Percentiles rank a stretch among this genome's conserved stretches.
Conservation (phyloP, 306 rosid genomes). For the Vigna reflexopilosa region DNA sequence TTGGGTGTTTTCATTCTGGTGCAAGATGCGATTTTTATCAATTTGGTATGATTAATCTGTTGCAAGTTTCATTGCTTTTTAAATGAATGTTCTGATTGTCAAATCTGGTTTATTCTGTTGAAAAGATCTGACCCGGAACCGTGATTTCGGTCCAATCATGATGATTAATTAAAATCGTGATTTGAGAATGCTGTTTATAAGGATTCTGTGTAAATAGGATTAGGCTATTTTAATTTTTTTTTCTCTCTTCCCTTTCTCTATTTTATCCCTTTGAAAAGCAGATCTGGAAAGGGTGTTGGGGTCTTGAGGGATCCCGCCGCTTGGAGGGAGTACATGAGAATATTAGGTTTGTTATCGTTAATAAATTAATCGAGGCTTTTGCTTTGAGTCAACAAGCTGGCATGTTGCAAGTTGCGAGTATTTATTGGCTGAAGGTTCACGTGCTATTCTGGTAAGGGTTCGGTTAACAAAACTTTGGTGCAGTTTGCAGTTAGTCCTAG, state of each 20-base stretch:
- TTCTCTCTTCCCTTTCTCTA: neutral
- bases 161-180: neutral
- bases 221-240: neutral
- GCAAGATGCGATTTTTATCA: neutral
- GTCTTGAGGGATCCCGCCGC: neutral
- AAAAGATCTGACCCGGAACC: constrained; percentile 21
- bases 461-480: neutral
- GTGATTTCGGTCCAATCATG: constrained; percentile 24
- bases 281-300: constrained; percentile 37
- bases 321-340: constrained; percentile 9
- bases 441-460: constrained; percentile 2
- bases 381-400: constrained; percentile 25
- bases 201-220: neutral
- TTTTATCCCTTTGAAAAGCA: neutral
- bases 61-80: neutral
- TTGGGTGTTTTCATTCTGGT: neutral
- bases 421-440: neutral
- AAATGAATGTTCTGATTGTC: neutral
- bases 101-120: constrained; percentile 3
- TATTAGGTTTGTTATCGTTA: neutral
- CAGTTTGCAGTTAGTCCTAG: constrained; percentile 30
- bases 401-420: neutral
- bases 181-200: neutral
- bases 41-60: neutral
- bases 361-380: constrained; percentile 5